These are phyloP conservation scores for Dionaea muscipula DNA, from an alignment of 179 eudicot species.

Conservation along the genomic window DNA sequence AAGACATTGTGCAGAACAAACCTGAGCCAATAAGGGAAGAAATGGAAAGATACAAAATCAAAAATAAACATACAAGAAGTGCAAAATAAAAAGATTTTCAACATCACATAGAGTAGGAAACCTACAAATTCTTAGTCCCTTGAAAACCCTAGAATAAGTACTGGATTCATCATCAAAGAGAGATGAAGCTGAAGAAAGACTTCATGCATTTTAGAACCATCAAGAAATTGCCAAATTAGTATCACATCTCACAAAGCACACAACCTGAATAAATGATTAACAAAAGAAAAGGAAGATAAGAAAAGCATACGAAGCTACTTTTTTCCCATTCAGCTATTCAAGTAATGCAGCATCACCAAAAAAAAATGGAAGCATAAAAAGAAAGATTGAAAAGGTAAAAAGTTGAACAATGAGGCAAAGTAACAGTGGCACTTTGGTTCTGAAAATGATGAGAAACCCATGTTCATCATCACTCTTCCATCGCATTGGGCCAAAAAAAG, in stretches of 20 bases:
- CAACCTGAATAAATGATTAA: conserved; percentile 2
- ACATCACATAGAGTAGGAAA: not conserved
- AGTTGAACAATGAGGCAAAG: conserved; percentile 5
- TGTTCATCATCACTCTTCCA: not conserved
- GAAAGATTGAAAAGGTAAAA: conserved; percentile 6
- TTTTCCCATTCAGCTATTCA: conserved; percentile 5
- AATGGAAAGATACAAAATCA: conserved; percentile 1
- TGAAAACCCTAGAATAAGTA: not conserved
- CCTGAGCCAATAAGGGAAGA: not conserved
- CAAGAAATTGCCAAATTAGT: not conserved
- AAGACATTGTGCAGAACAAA: not conserved
- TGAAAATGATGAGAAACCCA: too few species aligned
- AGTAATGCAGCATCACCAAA: conserved; percentile 22
- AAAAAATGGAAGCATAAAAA: conserved; percentile 14
- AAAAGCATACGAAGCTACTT: conserved; percentile 1
- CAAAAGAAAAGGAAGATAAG: conserved; percentile 6
- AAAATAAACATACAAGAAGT: not conserved
- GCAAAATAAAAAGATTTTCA: not conserved
- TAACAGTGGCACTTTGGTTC: conserved; percentile 12
- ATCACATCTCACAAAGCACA: not conserved
- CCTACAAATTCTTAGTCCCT: not conserved
- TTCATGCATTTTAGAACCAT: not conserved
- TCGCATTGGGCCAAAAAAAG: not conserved
- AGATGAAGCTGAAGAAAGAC: too few species aligned
- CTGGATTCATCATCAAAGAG: too few species aligned